Evolutionary conservation across 768 basidiomycete genomes (phyloP), one percentile per base, ranked within the genome.

Genomic region (Lepiota subincarnata): DNA sequence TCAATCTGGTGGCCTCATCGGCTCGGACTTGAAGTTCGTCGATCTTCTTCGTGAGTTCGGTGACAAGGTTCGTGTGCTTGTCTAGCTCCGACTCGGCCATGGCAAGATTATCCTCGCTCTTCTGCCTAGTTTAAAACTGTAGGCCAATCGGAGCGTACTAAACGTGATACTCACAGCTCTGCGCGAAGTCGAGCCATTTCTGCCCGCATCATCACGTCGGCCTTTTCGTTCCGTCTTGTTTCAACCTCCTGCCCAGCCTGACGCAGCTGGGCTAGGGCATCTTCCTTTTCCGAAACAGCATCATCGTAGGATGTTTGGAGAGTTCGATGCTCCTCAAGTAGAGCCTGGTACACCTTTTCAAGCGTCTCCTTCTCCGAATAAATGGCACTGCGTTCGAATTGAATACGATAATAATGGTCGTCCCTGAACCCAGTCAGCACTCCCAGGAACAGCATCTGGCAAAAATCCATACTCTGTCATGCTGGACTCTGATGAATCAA

Each of bases 41-140:
- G 18, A 88, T 80, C 64, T 83, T 89, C 60, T 80, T 80, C 3
- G 83, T 89, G 58, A 96, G 71, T 19, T 92, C 93, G 1, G 81
- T 76, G 6, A 89, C 80, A 3, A 85, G 55, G 36, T 63, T 70
- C 0, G 80, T 85, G 58, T 91, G 88, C 62, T 86, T 92, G 60
- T 95, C 92, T 2, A 96, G 74, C 56, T 92, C 91, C 0, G 82
- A 76, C 65, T 97, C 93, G 2, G 88, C 77, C 65, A 87, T 77
- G 14, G 84, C 86, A 14, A 98, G 77, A 63, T 89, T 89, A 55
- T 98, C 94, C 71, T 97, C 95, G 63, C 90, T 93, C 78, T 91
- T 96, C 73, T 91, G 89, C 60, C 93, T 95, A 70, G 58, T 58
- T 63, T 57, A 58, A 64, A 59, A 31, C 6, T 49, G 19, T 40